Percentiles rank a stretch among this genome's conserved stretches.
phyloP scores from a whole-genome alignment of 139 green algal species.

The Closterium sp. region DNA sequence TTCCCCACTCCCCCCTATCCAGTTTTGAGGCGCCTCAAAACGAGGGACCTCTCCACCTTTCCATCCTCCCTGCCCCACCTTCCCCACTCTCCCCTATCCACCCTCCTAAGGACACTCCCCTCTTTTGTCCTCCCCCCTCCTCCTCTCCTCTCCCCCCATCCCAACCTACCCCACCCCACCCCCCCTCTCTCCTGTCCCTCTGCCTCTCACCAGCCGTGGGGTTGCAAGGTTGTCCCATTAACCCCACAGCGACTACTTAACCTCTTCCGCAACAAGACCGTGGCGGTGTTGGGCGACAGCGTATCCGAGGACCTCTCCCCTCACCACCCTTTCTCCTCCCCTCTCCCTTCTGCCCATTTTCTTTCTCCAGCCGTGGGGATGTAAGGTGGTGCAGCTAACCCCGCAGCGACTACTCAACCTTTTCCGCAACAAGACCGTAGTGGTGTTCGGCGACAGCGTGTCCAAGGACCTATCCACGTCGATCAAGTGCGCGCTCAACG shows the following conservation, averaged over 20 bases:
- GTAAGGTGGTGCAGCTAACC: background rate
- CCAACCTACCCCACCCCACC: too few species aligned
- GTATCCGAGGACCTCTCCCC: background rate
- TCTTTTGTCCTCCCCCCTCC: too few species aligned
- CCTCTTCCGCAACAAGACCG: background rate
- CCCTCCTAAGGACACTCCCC: too few species aligned
- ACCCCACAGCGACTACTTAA: too few species aligned
- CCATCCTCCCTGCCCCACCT: too few species aligned
- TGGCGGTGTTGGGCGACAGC: background rate
- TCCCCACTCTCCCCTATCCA: too few species aligned
- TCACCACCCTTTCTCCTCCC: too few species aligned
- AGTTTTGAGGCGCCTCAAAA: too few species aligned
- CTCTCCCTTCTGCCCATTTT: background rate
- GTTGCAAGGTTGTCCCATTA: background rate
- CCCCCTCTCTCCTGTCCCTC: too few species aligned
- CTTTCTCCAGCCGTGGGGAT: background rate
- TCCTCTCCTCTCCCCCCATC: too few species aligned
- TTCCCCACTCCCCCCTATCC: too few species aligned
- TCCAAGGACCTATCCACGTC: slow-evolving; percentile 5
- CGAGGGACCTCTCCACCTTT: too few species aligned
- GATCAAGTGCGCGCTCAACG: background rate
- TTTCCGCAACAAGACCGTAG: background rate
- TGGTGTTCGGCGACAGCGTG: slow-evolving; percentile 13
- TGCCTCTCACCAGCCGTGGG: background rate
- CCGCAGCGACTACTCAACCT: background rate